Evolutionary conservation across 371 early-diverging fungal genomes (phyloP).

Genomic region (Mucor lusitanicus): DNA sequence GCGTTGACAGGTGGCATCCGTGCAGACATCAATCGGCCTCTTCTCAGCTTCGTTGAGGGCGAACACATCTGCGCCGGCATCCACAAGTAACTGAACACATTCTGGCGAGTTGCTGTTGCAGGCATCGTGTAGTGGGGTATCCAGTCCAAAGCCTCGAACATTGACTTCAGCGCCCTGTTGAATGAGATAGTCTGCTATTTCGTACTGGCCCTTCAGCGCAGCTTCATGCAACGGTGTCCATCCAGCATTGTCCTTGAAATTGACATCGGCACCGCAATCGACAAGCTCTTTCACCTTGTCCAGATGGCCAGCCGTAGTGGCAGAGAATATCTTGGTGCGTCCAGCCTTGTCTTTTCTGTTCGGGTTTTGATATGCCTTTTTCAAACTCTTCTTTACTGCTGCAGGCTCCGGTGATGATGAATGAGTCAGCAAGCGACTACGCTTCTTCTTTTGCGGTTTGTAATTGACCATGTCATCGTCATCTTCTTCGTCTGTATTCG

Average conservation of each 20-base stretch:
- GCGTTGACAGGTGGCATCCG: conserved; percentile 32
- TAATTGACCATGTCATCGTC: conserved; percentile 13
- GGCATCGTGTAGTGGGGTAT: conserved; percentile 84
- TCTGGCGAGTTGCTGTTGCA: conserved; percentile 67
- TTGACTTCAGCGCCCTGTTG: conserved; percentile 61
- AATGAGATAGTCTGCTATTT: conserved; percentile 58
- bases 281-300: conserved; percentile 50
- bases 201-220: conserved; percentile 63
- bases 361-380: conserved; percentile 32
- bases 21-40: conserved; percentile 57
- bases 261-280: conserved; percentile 55
- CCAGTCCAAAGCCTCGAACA: conserved; percentile 61
- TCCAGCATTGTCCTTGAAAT: conserved; percentile 65
- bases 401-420: conserved; percentile 18
- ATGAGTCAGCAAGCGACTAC: background rate
- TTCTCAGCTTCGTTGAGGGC: conserved; percentile 60
- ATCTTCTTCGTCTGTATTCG: conserved; percentile 6
- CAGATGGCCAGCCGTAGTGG: conserved; percentile 52
- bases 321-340: conserved; percentile 57
- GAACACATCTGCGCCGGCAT: conserved; percentile 63
- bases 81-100: conserved; percentile 59
- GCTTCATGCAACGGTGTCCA: conserved; percentile 74
- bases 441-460: background rate
- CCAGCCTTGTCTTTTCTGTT: conserved; percentile 63
- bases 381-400: background rate